These are phyloP conservation scores for Talaromyces sp. DNA, from an alignment of 2,329 filamentous ascomycete species.

Conservation along the genomic window DNA sequence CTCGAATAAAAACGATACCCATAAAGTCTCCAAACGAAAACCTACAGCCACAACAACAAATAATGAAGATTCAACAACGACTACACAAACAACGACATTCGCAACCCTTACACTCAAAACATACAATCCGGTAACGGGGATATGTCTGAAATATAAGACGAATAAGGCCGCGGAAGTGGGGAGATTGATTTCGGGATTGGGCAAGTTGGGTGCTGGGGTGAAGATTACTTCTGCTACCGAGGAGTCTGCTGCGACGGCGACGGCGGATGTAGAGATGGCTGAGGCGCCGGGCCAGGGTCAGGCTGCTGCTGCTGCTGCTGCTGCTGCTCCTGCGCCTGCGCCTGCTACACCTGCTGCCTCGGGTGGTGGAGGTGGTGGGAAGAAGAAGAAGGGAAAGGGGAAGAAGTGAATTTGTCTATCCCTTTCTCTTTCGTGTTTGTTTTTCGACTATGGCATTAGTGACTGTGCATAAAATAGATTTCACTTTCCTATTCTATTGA, in stretches of 20 bases:
- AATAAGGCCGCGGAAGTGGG: conserved; percentile 88
- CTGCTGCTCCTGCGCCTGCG: conserved; percentile 23
- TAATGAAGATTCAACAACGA: neutral
- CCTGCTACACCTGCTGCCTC: conserved; percentile 23
- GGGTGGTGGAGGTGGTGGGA: conserved; percentile 26
- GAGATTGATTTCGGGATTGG: conserved; percentile 72
- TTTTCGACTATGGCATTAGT: neutral
- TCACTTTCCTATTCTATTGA: neutral
- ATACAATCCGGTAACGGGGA: conserved; percentile 77
- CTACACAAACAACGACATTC: conserved; percentile 17
- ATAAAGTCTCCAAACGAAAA: conserved; percentile 9
- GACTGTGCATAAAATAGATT: neutral
- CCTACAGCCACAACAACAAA: neutral
- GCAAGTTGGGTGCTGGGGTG: conserved; percentile 66
- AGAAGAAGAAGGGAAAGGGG: conserved; percentile 69
- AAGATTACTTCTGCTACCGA: conserved; percentile 56
- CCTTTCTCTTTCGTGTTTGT: neutral
- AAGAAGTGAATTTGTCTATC: conserved; percentile 54
- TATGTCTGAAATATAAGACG: conserved; percentile 85
- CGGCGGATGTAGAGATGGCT: conserved; percentile 33
- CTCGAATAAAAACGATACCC: conserved; percentile 19
- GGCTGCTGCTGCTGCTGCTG: conserved; percentile 21
- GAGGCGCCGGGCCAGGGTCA: conserved; percentile 22
- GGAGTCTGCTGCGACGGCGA: conserved; percentile 44
- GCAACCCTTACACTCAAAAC: conserved; percentile 82